Evolutionary conservation across 2,329 filamentous ascomycete species (phyloP).

Genomic region (Capronia epimyces): DNA sequence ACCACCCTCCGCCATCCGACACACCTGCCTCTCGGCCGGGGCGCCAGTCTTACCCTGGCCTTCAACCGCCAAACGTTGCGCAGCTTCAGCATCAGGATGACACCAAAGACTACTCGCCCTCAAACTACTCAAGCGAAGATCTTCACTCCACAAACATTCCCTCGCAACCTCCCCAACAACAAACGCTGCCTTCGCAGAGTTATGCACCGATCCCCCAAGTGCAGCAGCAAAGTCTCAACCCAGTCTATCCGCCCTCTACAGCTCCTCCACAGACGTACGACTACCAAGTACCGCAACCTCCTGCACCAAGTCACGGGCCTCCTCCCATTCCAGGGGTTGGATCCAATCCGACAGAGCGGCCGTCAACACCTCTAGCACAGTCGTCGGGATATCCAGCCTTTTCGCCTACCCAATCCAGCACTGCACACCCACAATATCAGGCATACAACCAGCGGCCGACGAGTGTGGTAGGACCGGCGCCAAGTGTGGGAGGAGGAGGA

Average conservation of each 20-base stretch:
- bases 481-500: slow-evolving; percentile 4
- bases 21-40: slow-evolving; percentile 13
- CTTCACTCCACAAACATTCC: slow-evolving; percentile 6
- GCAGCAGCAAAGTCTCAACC: slow-evolving; percentile 68
- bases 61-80: slow-evolving; percentile 25
- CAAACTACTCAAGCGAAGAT: slow-evolving; percentile 37
- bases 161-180: slow-evolving; percentile 7
- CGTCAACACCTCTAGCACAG: slow-evolving; percentile 13
- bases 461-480: slow-evolving; percentile 10
- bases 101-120: slow-evolving; percentile 37
- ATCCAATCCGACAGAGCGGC: slow-evolving; percentile 1
- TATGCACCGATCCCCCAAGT: slow-evolving; percentile 8
- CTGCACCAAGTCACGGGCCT: slow-evolving; percentile 21
- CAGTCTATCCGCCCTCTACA: slow-evolving; percentile 61
- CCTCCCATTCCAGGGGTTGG: slow-evolving; percentile 15
- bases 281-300: slow-evolving; percentile 19
- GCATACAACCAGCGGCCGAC: slow-evolving; percentile 24
- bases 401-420: slow-evolving; percentile 3
- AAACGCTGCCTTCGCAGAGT: slow-evolving; percentile 4
- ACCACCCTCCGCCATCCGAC: slow-evolving; percentile 32
- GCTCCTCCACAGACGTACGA: slow-evolving; percentile 17
- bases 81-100: slow-evolving; percentile 32
- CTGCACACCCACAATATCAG: slow-evolving; percentile 24
- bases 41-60: slow-evolving; percentile 13
- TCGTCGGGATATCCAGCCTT: slow-evolving; percentile 20